Evolutionary conservation across 768 basidiomycete species (phyloP).

Genomic region (Trametes elegans): DNA sequence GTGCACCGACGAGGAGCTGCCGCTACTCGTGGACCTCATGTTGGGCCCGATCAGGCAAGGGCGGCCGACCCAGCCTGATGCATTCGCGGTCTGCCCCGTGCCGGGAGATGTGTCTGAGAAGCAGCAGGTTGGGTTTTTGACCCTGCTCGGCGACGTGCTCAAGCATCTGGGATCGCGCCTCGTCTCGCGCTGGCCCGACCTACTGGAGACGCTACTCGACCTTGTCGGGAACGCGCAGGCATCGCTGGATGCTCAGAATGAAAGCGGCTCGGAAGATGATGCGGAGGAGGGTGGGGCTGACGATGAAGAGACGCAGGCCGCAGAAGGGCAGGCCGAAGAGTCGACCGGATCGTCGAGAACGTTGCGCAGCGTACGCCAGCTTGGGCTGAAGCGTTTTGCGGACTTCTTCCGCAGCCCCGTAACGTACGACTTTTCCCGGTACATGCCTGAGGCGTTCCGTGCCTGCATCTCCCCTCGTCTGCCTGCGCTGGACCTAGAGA

Average conservation of each 20-base stretch:
- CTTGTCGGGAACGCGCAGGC: slow-evolving; percentile 65
- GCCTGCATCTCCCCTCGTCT: slow-evolving; percentile 84
- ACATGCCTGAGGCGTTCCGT: slow-evolving; percentile 62
- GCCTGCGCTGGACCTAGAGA: slow-evolving; percentile 70
- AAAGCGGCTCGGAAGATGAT: slow-evolving; percentile 33
- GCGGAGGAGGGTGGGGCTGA: slow-evolving; percentile 31
- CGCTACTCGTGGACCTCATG: slow-evolving; percentile 84
- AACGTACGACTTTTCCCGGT: slow-evolving; percentile 72
- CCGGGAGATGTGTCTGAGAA: slow-evolving; percentile 43
- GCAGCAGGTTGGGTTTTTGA: slow-evolving; percentile 84
- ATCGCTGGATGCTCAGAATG: slow-evolving; percentile 40
- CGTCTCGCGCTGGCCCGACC: slow-evolving; percentile 65
- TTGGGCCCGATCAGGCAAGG: slow-evolving; percentile 54
- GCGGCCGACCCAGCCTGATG: slow-evolving; percentile 31
- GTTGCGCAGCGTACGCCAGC: slow-evolving; percentile 68
- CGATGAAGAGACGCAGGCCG: slow-evolving; percentile 38
- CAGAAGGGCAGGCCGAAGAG: slow-evolving; percentile 33
- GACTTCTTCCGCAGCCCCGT: slow-evolving; percentile 83
- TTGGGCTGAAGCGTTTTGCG: slow-evolving; percentile 80
- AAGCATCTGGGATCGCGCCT: slow-evolving; percentile 78
- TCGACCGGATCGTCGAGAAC: slow-evolving; percentile 35
- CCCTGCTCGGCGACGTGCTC: slow-evolving; percentile 80
- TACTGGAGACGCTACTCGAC: slow-evolving; percentile 68
- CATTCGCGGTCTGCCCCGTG: slow-evolving; percentile 33
- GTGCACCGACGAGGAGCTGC: slow-evolving; percentile 72